phyloP scores from a whole-genome alignment of 768 basidiomycete genomes.

The Cystofilobasidium capitatum region DNA sequence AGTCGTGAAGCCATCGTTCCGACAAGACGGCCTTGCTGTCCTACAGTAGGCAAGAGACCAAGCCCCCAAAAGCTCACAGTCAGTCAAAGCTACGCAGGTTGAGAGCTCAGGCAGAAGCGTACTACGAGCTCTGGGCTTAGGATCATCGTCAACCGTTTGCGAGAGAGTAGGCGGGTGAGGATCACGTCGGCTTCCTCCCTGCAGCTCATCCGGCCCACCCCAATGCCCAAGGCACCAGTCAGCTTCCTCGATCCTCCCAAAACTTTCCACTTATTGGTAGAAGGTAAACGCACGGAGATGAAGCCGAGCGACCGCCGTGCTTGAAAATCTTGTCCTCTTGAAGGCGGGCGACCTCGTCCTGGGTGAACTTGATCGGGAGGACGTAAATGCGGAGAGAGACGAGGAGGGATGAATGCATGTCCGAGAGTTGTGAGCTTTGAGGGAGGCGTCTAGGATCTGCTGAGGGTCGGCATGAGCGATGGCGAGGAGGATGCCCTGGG shows the following conservation, averaged over 20 bases:
- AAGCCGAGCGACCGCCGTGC: too few relatives aligned
- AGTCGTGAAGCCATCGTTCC: slow-evolving; percentile 13
- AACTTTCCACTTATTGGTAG: too few relatives aligned
- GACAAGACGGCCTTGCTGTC: slow-evolving; percentile 8
- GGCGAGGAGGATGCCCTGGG: too few relatives aligned
- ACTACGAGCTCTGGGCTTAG: not conserved
- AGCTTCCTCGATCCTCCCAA: too few relatives aligned
- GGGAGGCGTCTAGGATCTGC: too few relatives aligned
- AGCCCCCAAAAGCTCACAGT: not conserved
- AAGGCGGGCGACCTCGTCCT: not conserved
- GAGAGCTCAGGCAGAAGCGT: not conserved
- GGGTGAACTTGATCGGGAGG: not conserved
- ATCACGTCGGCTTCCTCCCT: not conserved
- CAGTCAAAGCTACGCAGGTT: not conserved
- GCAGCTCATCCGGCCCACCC: too few relatives aligned
- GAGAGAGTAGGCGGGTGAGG: not conserved
- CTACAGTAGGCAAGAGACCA: not conserved
- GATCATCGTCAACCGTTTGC: not conserved
- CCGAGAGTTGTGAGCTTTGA: too few relatives aligned
- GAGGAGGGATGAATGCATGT: too few relatives aligned
- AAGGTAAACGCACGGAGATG: too few relatives aligned
- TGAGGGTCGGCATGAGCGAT: too few relatives aligned
- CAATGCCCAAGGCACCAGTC: too few relatives aligned
- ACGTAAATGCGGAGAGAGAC: not conserved
- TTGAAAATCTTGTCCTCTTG: not conserved